These are phyloP conservation scores for Calonectria pseudoturangicola DNA, from an alignment of 2,329 filamentous ascomycete genomes.

Conservation along the genomic window DNA sequence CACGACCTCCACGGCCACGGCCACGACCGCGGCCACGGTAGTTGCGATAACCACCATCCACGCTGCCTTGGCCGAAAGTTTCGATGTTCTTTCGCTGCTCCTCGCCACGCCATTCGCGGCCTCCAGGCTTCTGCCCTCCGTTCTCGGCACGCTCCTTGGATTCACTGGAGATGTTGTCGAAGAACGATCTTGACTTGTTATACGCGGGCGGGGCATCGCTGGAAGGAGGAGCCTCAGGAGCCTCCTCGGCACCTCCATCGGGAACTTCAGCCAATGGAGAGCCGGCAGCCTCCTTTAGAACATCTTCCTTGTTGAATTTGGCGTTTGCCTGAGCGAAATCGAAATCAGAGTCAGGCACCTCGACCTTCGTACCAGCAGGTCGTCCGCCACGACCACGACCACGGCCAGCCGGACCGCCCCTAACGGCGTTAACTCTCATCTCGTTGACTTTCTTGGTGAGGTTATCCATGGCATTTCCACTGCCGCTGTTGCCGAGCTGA, in stretches of 20 bases:
- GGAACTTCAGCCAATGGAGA: conserved; percentile 77
- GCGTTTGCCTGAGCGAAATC: conserved; percentile 82
- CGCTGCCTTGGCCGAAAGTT: conserved; percentile 97
- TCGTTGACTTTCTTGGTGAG: conserved; percentile 84
- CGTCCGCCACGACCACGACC: conserved; percentile 70
- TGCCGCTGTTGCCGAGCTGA: conserved; percentile 72
- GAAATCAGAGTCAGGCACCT: conserved; percentile 92
- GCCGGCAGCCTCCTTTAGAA: conserved; percentile 92
- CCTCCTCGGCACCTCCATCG: conserved; percentile 62
- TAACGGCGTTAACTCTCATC: conserved; percentile 80
- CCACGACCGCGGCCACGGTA: conserved; percentile 88
- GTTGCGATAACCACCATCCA: conserved; percentile 86
- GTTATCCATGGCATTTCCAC: conserved; percentile 78
- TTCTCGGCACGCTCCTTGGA: conserved; percentile 90
- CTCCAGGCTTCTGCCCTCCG: conserved; percentile 79
- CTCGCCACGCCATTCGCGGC: conserved; percentile 91
- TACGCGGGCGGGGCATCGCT: conserved; percentile 76
- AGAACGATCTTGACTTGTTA: conserved; percentile 93
- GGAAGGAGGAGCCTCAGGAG: conserved; percentile 63
- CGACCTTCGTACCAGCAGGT: conserved; percentile 78
- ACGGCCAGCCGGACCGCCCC: conserved; percentile 69
- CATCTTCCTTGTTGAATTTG: conserved; percentile 69
- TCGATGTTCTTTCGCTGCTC: conserved; percentile 98
- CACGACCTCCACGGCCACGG: conserved; percentile 72
- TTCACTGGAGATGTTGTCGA: conserved; percentile 98